Evolutionary conservation across 805 yeast genomes (phyloP).

Genomic region (Yarrowia porcina): DNA sequence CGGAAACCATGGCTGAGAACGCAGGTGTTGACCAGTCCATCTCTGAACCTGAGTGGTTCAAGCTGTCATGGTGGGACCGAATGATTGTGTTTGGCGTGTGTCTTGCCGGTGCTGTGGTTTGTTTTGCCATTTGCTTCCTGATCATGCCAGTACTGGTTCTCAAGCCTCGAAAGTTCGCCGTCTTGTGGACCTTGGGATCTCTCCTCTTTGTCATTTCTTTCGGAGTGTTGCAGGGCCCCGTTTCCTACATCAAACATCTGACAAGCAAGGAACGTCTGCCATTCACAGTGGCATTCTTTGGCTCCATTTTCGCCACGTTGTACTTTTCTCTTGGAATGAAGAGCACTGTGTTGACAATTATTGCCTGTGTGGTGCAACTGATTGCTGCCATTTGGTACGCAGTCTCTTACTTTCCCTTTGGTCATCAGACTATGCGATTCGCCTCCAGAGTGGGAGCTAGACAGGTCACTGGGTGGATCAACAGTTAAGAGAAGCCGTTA

Average conservation of each 20-base stretch:
- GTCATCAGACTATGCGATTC: slow-evolving; percentile 68
- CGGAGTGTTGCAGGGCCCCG: slow-evolving; percentile 90
- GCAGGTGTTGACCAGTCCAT: not conserved
- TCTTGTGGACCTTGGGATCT: slow-evolving; percentile 85
- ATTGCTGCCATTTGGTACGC: slow-evolving; percentile 88
- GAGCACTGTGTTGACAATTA: slow-evolving; percentile 69
- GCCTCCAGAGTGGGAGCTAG: slow-evolving; percentile 56
- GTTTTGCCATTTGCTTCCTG: slow-evolving; percentile 77
- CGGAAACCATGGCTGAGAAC: slow-evolving; percentile 34
- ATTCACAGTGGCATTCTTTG: slow-evolving; percentile 75
- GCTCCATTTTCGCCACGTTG: slow-evolving; percentile 73
- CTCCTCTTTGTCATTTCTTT: slow-evolving; percentile 81
- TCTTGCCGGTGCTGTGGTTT: slow-evolving; percentile 68
- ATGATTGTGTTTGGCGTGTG: slow-evolving; percentile 74
- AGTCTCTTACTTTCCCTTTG: slow-evolving; percentile 92
- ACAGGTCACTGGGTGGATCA: slow-evolving; percentile 48
- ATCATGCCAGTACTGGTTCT: slow-evolving; percentile 85
- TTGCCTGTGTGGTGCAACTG: slow-evolving; percentile 72
- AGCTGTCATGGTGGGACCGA: slow-evolving; percentile 69
- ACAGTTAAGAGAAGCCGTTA: too few species aligned
- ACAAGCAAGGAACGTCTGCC: slow-evolving; percentile 71
- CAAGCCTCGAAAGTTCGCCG: slow-evolving; percentile 87
- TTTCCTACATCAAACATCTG: slow-evolving; percentile 71
- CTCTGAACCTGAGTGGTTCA: slow-evolving; percentile 41
- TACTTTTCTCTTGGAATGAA: slow-evolving; percentile 70